A percentile compares a stretch with the other conserved stretches of the same genome.
Conservation (phyloP, 1,284 basidiomycete species). For the Cutaneotrichosporon dermatis region DNA sequence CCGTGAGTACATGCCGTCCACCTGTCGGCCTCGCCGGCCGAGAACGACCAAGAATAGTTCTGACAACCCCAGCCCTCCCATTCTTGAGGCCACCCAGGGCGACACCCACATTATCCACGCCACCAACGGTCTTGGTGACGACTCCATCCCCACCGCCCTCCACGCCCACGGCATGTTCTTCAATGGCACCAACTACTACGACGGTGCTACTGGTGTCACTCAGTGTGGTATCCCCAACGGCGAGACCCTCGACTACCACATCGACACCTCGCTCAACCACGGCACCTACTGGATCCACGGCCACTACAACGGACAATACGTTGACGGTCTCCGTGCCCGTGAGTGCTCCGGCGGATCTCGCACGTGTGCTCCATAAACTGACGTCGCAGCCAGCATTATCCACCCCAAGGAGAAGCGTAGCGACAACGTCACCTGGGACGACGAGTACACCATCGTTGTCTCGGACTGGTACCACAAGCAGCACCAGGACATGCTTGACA, state of each 20-base stretch:
- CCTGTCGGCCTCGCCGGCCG: too few species aligned
- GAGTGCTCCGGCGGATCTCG: too few species aligned
- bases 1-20: constrained; percentile 58
- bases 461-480: constrained; percentile 76
- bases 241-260: constrained; percentile 66
- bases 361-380: too few species aligned
- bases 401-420: constrained; percentile 56
- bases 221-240: constrained; percentile 86
- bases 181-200: constrained; percentile 77
- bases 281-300: constrained; percentile 88
- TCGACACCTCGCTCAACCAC: constrained; percentile 57
- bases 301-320: constrained; percentile 68
- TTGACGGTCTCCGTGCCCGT: constrained; percentile 51
- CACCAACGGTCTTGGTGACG: constrained; percentile 61
- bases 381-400: constrained; percentile 58
- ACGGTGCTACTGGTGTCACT: constrained; percentile 75
- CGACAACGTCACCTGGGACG: constrained; percentile 65
- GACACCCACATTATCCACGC: constrained; percentile 67
- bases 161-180: constrained; percentile 94
- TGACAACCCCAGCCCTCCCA: constrained; percentile 60
- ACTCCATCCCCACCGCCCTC: constrained; percentile 47
- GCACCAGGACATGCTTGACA: constrained; percentile 58
- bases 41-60: neutral
- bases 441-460: constrained; percentile 80
- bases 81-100: constrained; percentile 64